These are phyloP conservation scores for Avena insularis DNA, from an alignment of 176 grass and related monocot species.

Conservation along the genomic window DNA sequence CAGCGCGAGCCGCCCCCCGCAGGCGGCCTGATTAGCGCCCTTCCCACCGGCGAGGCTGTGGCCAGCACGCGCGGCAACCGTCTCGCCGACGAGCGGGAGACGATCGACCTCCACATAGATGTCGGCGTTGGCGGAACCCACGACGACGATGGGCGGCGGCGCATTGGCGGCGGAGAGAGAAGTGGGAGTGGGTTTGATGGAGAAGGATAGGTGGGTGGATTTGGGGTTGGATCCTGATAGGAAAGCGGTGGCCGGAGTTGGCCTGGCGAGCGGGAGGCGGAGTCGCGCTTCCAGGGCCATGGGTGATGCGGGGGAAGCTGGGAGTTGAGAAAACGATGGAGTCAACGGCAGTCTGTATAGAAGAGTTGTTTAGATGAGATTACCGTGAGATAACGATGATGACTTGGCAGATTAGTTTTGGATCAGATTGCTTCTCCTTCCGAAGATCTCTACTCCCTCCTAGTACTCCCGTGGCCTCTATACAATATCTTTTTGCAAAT, in stretches of 20 bases:
- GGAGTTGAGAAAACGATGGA: not conserved
- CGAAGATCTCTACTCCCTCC: not conserved
- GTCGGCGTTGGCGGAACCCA: conserved; percentile 96
- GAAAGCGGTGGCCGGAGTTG: conserved; percentile 35
- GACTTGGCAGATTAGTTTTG: not conserved
- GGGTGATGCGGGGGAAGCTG: not conserved
- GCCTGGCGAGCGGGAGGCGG: conserved; percentile 32
- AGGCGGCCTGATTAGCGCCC: conserved; percentile 87
- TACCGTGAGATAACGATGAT: conserved; percentile 14
- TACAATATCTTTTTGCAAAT: too few relatives aligned
- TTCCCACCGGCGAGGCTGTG: conserved; percentile 70
- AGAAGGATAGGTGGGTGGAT: conserved; percentile 47
- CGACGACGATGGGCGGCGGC: conserved; percentile 71
- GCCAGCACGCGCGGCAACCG: conserved; percentile 56
- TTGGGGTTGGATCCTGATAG: conserved; percentile 34
- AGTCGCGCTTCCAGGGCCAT: conserved; percentile 55
- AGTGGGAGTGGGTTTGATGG: conserved; percentile 7
- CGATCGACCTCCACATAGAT: conserved; percentile 96
- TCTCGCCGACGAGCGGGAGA: conserved; percentile 79
- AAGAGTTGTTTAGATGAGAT: conserved; percentile 8
- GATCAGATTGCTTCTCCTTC: not conserved
- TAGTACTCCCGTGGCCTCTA: too few relatives aligned
- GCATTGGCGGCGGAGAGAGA: conserved; percentile 38
- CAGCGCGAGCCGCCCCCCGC: conserved; percentile 70
- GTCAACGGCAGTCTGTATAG: conserved; percentile 14